Base-by-base conservation (phyloP, 345 rosid genomes). In the Populus simonii region DNA sequence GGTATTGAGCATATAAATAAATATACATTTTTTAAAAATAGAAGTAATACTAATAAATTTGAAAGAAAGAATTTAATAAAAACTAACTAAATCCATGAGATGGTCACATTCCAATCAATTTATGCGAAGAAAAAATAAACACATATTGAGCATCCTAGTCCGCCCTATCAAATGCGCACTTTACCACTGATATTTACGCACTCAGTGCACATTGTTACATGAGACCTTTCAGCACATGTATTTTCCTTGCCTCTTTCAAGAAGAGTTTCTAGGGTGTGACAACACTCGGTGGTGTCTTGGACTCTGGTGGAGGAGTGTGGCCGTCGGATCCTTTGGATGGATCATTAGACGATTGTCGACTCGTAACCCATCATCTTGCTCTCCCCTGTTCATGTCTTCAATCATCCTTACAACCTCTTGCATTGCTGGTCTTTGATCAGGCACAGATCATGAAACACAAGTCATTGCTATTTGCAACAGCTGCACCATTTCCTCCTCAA, bases 401-500 rank as follows among this genome's bases (percentile, higher is more conserved):
- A 96, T 96, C 99, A 92, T 96, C 57, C 96, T 89, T 31, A 92
- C 73, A 51, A 93, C 97, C 79, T 96, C 94, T 4, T 72, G 89
- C 97, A 96, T 96, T 0, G 84, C 86, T 0, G 98, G 99, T 75
- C 98, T 74, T 81, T 93, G 99, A 84, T 93, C 98, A 8, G 99
- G 99, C 25, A 92, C 94, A 0, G 87, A 31, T 31, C 33, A 88
- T 0, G 96, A 89, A 0, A 96, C 98, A 68, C 99, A 96, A 1
- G 93, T 80, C 98, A 96, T 96, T 5, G 99, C 99, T 10, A 93
- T 92, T 67, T 96, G 99, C 70, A 96, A 86, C 82, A 96, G 82
- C 86, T 92, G 98, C 67, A 96, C 99, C 99, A 96, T 96, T 83
- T 96, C 99, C 75, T 96, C 99, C 78, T 96, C 99, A 5, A 92